These are phyloP conservation scores for Pseudocercospora macadamiae DNA, from an alignment of 2,329 filamentous ascomycete genomes.

Conservation along the genomic window DNA sequence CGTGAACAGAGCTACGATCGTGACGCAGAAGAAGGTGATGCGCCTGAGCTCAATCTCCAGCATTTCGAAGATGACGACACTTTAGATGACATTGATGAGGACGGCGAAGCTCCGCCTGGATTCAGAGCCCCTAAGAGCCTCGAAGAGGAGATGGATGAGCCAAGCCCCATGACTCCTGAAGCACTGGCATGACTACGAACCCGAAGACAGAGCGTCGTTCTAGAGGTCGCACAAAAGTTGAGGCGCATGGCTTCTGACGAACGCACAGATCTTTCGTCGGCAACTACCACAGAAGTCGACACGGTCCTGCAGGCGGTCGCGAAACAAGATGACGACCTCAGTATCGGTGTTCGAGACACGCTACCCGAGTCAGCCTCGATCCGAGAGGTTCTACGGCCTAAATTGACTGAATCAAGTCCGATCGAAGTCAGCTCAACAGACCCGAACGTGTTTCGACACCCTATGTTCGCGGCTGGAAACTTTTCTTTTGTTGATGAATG, in stretches of 20 bases:
- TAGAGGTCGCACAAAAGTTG: neutral
- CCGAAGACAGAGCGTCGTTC: neutral
- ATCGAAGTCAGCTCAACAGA: slow-evolving; percentile 4
- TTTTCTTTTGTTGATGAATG: slow-evolving; percentile 5
- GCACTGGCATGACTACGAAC: slow-evolving; percentile 1
- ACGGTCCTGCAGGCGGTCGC: neutral
- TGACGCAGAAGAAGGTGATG: slow-evolving; percentile 56
- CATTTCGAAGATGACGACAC: slow-evolving; percentile 56
- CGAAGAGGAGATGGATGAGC: slow-evolving; percentile 20
- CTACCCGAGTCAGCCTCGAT: neutral
- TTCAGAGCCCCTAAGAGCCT: slow-evolving; percentile 16
- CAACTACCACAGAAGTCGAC: too few species aligned
- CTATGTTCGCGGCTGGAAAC: neutral
- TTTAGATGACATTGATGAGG: slow-evolving; percentile 22
- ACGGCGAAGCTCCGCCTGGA: slow-evolving; percentile 13
- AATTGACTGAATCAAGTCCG: neutral
- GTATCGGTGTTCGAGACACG: neutral
- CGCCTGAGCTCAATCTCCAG: slow-evolving; percentile 39
- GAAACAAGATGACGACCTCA: neutral
- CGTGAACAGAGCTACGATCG: slow-evolving; percentile 61
- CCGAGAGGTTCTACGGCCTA: neutral
- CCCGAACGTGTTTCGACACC: slow-evolving; percentile 5
- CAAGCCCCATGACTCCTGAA: slow-evolving; percentile 9
- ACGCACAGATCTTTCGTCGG: neutral
- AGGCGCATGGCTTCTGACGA: slow-evolving; percentile 11